Evolutionary conservation across 2,329 filamentous ascomycete genomes (phyloP), one percentile per base, ranked within the genome.

Genomic region (Pseudogymnoascus sp.): DNA sequence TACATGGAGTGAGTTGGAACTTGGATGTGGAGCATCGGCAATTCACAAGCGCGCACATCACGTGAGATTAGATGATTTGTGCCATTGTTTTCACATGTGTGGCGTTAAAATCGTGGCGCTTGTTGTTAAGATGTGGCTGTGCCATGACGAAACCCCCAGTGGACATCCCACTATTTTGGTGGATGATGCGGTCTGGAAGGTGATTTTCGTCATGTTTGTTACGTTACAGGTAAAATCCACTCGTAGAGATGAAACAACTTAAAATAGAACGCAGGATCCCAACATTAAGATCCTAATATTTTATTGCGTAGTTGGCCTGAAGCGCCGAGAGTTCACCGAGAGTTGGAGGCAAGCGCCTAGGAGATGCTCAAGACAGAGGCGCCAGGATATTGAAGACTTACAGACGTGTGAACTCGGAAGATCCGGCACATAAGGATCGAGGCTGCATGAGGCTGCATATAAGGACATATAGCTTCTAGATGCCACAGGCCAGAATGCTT

Each of bases 1-100:
- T 50, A 50, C 44, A 50, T 50, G 44, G n/a, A 24, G 26, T 8
- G 15, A 50, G 44, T 50, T 31, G 44, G 44, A 50, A 50, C 26
- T 50, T 50, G 44, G 44, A 50, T 50, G 44, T 31, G 44, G n/a
- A 50, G 31, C 44, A 31, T 50, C 44, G 24, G 41, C 41, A 47
- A 29, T 47, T 29, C 41, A 29, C 26, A 50, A 50, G 26, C n/a
- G 44, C 44, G 26, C 13, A 31, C 4, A 50, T 50, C 44, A 50
- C 44, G 26, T 17, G n/a, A 17, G 15, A 41, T 1, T 31, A 31
- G 13, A 31, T 24, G 31, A n/a, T 31, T 26, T 50, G 41, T 47
- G n/a, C 15, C 26, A 10, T 31, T 31, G 21, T 50, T 13, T 41
- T 31, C 26, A 50, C 13, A 17, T 50, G 44, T 50, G 26, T 50